Evolutionary conservation across 192 early-diverging fungal species (phyloP).

Genomic region (Gamsiella multidivaricata): DNA sequence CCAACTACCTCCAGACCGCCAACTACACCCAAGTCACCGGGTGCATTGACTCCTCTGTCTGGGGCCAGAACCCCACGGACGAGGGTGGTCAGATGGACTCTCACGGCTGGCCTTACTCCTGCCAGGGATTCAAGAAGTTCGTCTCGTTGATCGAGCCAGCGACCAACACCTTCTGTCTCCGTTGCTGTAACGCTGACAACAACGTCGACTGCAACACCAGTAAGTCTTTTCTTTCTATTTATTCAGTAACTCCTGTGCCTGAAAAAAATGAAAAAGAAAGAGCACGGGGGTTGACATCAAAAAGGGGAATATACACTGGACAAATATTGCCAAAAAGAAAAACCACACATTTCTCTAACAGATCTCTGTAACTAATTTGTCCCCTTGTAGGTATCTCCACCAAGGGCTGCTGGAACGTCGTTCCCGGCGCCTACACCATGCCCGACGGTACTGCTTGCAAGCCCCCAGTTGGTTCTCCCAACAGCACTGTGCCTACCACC

Average conservation of each 20-base stretch:
- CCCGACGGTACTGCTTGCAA: constrained; percentile 32
- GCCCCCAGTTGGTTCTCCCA: constrained; percentile 11
- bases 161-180: constrained; percentile 56
- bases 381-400: constrained; percentile 31
- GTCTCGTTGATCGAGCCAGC: constrained; percentile 59
- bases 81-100: constrained; percentile 55
- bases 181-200: constrained; percentile 41
- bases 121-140: constrained; percentile 57
- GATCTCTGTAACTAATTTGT: neutral
- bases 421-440: constrained; percentile 49
- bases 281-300: too few relatives aligned
- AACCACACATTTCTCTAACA: too few relatives aligned
- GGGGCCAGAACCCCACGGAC: constrained; percentile 39
- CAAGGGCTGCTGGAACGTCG: constrained; percentile 40
- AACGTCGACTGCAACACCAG: constrained; percentile 36
- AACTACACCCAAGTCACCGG: constrained; percentile 50
- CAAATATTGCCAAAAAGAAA: too few relatives aligned
- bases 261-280: neutral
- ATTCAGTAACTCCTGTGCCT: neutral
- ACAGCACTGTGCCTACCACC: constrained; percentile 8
- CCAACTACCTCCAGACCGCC: constrained; percentile 9
- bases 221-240: constrained; percentile 3
- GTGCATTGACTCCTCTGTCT: constrained; percentile 41
- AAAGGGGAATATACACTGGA: too few relatives aligned
- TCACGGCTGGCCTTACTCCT: constrained; percentile 54